Conservation (phyloP, 139 green algal genomes). For the Picochlorum sp. region DNA sequence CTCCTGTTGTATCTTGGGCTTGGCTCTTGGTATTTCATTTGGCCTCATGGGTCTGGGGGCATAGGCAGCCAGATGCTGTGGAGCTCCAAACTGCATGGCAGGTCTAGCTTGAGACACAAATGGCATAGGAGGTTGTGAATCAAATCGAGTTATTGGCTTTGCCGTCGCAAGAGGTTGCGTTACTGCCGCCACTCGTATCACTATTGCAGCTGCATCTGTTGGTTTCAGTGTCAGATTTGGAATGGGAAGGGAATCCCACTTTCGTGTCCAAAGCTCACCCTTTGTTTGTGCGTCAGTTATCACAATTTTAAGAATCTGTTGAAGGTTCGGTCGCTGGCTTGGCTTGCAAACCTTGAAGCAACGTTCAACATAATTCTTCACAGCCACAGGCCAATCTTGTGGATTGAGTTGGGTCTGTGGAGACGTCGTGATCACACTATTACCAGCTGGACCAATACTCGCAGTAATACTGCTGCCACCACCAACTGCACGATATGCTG, state of each 20-base stretch:
- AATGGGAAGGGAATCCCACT: conserved; percentile 38
- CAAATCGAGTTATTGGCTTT: too few species aligned
- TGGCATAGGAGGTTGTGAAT: too few species aligned
- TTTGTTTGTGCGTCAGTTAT: conserved; percentile 18
- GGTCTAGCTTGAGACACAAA: too few species aligned
- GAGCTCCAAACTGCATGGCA: too few species aligned
- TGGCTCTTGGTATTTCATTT: background rate
- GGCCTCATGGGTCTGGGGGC: background rate
- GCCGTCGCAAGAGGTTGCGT: too few species aligned
- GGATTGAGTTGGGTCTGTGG: background rate
- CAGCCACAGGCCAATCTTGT: conserved; percentile 23
- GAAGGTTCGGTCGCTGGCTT: conserved; percentile 17
- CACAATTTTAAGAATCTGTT: conserved; percentile 15
- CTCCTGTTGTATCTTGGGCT: background rate
- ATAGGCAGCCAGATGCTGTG: background rate
- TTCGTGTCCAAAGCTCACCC: conserved; percentile 34
- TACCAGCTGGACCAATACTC: background rate
- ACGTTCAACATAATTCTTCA: conserved; percentile 32
- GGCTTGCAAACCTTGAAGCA: conserved; percentile 12
- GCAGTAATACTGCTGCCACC: background rate
- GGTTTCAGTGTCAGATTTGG: conserved; percentile 13
- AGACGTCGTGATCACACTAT: background rate
- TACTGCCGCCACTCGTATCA: background rate
- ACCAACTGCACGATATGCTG: background rate
- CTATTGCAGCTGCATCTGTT: conserved; percentile 9